phyloP scores from a whole-genome alignment of 176 grass and related monocot genomes.

The Hordeum marinum region DNA sequence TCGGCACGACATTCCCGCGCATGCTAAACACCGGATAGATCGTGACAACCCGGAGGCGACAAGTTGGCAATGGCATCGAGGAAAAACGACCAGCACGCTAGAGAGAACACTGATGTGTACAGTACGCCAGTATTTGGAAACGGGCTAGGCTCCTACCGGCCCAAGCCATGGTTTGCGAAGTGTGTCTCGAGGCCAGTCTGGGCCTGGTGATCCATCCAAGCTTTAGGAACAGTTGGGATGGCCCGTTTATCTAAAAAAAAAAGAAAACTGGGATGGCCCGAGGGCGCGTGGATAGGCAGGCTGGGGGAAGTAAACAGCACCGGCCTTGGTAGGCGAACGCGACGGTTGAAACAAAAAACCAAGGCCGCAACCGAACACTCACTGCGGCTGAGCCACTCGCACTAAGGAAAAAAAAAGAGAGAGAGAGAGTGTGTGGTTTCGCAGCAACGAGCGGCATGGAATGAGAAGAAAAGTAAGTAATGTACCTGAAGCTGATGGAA shows the following conservation, averaged over 20 bases:
- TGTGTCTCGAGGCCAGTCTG: neutral
- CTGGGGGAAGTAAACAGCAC: neutral
- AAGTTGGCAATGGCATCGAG: neutral
- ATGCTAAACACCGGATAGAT: neutral
- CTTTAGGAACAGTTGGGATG: neutral
- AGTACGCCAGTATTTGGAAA: no score
- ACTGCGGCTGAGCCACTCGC: neutral
- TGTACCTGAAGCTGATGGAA: constrained; percentile 70
- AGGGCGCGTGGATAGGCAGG: neutral
- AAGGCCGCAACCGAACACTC: neutral
- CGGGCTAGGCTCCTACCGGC: neutral
- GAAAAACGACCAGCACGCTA: neutral
- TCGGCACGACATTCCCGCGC: neutral
- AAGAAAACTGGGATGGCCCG: neutral
- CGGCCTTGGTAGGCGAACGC: neutral
- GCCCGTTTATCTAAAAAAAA: no score
- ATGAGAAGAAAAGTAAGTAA: neutral
- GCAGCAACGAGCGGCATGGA: neutral
- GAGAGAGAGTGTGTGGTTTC: neutral
- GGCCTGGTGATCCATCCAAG: neutral
- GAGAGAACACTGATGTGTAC: neutral
- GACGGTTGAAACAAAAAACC: neutral
- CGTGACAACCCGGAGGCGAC: neutral
- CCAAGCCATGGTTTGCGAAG: neutral
- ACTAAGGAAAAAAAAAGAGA: neutral